Conservation (phyloP, 2,329 filamentous ascomycete genomes). For the Trichoderma sp. region DNA sequence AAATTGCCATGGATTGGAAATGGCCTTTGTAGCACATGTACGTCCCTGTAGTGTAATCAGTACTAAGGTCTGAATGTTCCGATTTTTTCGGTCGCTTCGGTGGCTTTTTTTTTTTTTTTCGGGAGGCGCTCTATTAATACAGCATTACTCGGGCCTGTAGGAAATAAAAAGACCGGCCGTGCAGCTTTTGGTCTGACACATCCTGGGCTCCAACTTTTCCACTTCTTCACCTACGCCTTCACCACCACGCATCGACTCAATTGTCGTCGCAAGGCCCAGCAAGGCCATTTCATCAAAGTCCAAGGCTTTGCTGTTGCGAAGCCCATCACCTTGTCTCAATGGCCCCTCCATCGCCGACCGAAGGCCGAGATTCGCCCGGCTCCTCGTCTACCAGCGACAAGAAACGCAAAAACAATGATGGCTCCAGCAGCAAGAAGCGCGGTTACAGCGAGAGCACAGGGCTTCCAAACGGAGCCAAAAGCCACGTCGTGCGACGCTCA, state of each 20-base stretch:
- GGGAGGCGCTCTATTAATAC: too few species aligned
- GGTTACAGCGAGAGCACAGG: not conserved
- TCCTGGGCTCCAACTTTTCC: not conserved
- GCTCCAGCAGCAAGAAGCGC: constrained; percentile 8
- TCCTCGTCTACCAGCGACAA: constrained; percentile 16
- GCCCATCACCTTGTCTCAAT: not conserved
- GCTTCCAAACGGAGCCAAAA: constrained; percentile 8
- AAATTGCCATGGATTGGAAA: too few species aligned
- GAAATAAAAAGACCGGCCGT: not conserved
- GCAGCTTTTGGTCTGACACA: constrained; percentile 2
- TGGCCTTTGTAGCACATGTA: not conserved
- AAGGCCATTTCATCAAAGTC: not conserved
- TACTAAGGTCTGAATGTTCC: not conserved
- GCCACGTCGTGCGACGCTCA: constrained; percentile 14
- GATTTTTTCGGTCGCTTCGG: not conserved
- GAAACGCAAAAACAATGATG: constrained; percentile 13
- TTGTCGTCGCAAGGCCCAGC: not conserved
- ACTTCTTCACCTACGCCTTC: not conserved
- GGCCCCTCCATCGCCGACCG: constrained; percentile 4
- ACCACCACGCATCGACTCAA: not conserved
- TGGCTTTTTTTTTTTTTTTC: not conserved
- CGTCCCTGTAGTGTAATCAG: not conserved
- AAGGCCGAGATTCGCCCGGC: constrained; percentile 11
- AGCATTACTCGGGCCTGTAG: not conserved
- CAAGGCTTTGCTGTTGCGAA: not conserved